A percentile compares a stretch with the other conserved stretches of the same genome.
phyloP scores from a whole-genome alignment of 108 stramenopile genomes.

The Pseudonitzschia multistriata region DNA sequence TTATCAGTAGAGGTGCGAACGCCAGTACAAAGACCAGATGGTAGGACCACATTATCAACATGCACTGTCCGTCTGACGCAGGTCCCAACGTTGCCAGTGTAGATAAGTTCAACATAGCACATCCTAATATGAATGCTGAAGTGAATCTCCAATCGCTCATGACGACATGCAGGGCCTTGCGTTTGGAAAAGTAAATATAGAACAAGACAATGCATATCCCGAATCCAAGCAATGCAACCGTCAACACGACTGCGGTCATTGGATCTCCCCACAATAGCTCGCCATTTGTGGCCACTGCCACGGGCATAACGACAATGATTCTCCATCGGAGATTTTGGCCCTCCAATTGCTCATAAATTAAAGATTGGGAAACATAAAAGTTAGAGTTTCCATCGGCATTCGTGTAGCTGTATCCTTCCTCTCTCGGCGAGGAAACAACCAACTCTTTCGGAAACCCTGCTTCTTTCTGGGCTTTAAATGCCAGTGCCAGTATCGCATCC shows the following conservation, averaged over 20 bases:
- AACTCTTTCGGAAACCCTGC: conserved; percentile 27
- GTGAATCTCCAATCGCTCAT: conserved; percentile 48
- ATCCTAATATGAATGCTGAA: conserved; percentile 45
- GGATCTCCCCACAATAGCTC: conserved; percentile 28
- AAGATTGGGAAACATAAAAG: conserved; percentile 28
- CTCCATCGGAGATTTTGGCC: conserved; percentile 29
- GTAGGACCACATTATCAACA: conserved; percentile 47
- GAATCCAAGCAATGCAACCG: conserved; percentile 26
- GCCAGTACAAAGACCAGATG: conserved; percentile 36
- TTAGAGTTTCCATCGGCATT: background rate
- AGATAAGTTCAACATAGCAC: conserved; percentile 38
- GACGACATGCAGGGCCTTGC: conserved; percentile 26
- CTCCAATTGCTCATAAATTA: conserved; percentile 22
- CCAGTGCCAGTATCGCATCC: conserved; percentile 28
- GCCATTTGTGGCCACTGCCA: conserved; percentile 13
- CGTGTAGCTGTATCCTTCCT: background rate
- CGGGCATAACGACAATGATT: conserved; percentile 34
- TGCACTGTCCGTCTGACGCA: conserved; percentile 35
- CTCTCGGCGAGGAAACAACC: conserved; percentile 1
- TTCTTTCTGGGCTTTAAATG: conserved; percentile 22
- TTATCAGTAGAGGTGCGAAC: conserved; percentile 42
- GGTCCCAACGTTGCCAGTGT: conserved; percentile 33
- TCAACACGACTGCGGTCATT: conserved; percentile 21
- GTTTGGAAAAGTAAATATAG: conserved; percentile 21
- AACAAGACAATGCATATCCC: conserved; percentile 24